Percentiles rank a stretch among this genome's conserved stretches.
These are phyloP conservation scores for Tranzscheliella williamsii DNA, from an alignment of 1,284 basidiomycete species.

Conservation along the genomic window DNA sequence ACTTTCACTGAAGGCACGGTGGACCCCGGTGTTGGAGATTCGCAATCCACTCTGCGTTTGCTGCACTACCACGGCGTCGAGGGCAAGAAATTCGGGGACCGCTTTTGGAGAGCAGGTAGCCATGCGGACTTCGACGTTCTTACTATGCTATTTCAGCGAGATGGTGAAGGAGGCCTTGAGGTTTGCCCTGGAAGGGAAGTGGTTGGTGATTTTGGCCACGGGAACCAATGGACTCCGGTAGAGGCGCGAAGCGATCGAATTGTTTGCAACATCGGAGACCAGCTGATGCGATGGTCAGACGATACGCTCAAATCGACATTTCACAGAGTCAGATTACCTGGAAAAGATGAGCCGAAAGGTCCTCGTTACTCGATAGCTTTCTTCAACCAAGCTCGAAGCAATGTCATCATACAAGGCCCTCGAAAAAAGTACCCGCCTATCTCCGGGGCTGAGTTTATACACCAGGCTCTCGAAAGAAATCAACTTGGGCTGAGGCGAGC, in stretches of 20 bases:
- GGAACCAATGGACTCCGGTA: constrained; percentile 66
- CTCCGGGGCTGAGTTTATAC: constrained; percentile 33
- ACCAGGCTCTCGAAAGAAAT: constrained; percentile 41
- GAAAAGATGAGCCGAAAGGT: constrained; percentile 34
- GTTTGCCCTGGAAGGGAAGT: constrained; percentile 65
- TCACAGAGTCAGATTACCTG: constrained; percentile 68
- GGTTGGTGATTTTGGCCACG: constrained; percentile 64
- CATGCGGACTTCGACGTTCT: constrained; percentile 70
- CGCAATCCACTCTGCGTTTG: constrained; percentile 68
- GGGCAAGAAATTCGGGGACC: constrained; percentile 58
- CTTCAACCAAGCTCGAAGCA: constrained; percentile 52
- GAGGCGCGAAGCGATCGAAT: constrained; percentile 63
- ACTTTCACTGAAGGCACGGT: constrained; percentile 53
- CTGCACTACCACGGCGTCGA: constrained; percentile 66
- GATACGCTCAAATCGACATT: constrained; percentile 69
- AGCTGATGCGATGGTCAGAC: constrained; percentile 70
- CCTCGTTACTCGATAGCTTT: constrained; percentile 53
- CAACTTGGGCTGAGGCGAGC: constrained; percentile 10
- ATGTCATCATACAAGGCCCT: constrained; percentile 52
- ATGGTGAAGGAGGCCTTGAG: constrained; percentile 68
- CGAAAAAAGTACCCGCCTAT: constrained; percentile 33
- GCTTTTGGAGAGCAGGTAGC: constrained; percentile 66
- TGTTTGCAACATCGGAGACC: constrained; percentile 70
- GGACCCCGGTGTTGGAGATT: constrained; percentile 46
- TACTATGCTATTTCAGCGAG: constrained; percentile 69